These are phyloP conservation scores for Lentinula novae-zelandiae DNA, from an alignment of 1,284 basidiomycete genomes.

Conservation along the genomic window DNA sequence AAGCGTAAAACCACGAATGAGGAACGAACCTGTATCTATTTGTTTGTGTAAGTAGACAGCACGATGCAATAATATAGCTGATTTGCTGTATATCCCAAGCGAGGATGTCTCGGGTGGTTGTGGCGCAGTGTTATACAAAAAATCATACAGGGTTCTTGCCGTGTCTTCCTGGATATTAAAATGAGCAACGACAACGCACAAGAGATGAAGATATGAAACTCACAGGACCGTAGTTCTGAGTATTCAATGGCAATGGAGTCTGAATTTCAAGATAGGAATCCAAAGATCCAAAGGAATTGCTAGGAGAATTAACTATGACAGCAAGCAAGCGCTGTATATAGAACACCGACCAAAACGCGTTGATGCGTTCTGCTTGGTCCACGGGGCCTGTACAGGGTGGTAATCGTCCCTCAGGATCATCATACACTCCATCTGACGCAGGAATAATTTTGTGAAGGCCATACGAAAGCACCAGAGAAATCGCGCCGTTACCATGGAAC, in stretches of 20 bases:
- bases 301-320: not conserved
- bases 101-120: not conserved
- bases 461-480: conserved; percentile 15
- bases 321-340: not conserved
- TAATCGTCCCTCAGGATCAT: not conserved
- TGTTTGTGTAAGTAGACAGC: not conserved
- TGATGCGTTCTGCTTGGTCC: not conserved
- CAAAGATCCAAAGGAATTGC: conserved; percentile 2
- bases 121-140: not conserved
- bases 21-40: not conserved
- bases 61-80: not conserved
- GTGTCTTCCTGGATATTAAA: not conserved
- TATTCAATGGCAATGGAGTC: conserved; percentile 2
- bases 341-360: conserved; percentile 8
- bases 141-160: not conserved
- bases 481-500: conserved; percentile 15
- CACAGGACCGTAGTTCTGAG: conserved; percentile 23
- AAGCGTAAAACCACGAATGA: not conserved
- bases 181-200: not conserved
- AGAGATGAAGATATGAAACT: not conserved
- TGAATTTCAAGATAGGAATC: not conserved
- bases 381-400: not conserved
- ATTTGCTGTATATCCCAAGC: not conserved
- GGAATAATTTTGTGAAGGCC: conserved; percentile 2
- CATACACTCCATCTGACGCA: not conserved